phyloP scores from a whole-genome alignment of 2,329 filamentous ascomycete species.

The Diplodia mutila region DNA sequence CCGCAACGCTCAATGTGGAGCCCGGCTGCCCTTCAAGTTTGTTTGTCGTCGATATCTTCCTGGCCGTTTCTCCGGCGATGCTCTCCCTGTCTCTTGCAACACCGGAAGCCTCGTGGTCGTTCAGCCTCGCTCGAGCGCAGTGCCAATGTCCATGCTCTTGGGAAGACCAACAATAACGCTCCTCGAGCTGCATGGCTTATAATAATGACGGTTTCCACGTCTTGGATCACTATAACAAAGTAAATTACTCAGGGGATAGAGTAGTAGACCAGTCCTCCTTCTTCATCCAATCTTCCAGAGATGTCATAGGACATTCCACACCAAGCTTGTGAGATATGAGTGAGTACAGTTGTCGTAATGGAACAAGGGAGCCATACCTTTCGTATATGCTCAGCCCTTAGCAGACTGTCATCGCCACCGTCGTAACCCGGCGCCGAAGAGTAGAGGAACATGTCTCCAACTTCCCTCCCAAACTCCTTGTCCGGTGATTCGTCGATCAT shows the following conservation, averaged over 20 bases:
- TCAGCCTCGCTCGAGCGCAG: no score
- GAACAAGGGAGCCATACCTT: not conserved
- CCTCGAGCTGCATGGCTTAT: no score
- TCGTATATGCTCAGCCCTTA: slow-evolving; percentile 6
- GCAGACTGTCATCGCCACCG: slow-evolving; percentile 40
- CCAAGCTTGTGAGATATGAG: slow-evolving; percentile 41
- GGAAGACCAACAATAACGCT: no score
- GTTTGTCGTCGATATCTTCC: no score
- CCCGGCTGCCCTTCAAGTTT: no score
- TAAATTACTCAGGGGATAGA: not conserved
- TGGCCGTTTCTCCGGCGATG: no score
- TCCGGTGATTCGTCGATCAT: slow-evolving; percentile 47
- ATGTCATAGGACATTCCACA: slow-evolving; percentile 45
- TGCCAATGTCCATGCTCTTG: no score
- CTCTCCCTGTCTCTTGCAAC: no score
- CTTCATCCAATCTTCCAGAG: slow-evolving; percentile 35
- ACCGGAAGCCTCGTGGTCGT: no score
- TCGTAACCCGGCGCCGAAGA: slow-evolving; percentile 55
- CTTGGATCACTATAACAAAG: no score
- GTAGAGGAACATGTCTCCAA: slow-evolving; percentile 54
- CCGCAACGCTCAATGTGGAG: no score
- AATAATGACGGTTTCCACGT: no score
- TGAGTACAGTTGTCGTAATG: slow-evolving; percentile 30
- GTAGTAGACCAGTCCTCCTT: slow-evolving; percentile 36
- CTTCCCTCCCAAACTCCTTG: slow-evolving; percentile 49